Base-by-base conservation (phyloP, 2,329 filamentous ascomycete genomes). In the Cercospora zeina region DNA sequence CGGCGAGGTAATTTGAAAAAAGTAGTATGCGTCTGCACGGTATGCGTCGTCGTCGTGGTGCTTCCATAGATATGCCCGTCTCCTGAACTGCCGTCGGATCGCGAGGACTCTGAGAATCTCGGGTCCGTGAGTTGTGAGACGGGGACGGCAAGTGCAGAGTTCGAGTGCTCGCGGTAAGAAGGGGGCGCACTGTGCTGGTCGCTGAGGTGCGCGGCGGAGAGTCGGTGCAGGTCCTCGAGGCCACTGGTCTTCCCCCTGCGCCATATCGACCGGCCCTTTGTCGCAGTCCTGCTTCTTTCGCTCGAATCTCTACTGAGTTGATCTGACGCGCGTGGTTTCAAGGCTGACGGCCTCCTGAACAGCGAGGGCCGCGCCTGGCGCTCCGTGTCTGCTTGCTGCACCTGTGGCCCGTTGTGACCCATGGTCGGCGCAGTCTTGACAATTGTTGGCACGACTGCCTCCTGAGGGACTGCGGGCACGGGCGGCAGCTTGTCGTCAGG, bases 1-100 rank as follows among this genome's bases (percentile, higher is more conserved):
- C 91, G 84, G 57, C 91, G 88, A 34, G 88, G 86, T 65, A 97
- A 81, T 62, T 87, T 87, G 74, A 97, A 96, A 73, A 96, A 91
- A 27, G 88, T 89, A 36, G 84, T 87, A 70, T 67, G 71, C 5
- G 85, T 84, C 30, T 84, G 81, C 13, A 83, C 78, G 9, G 83
- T 86, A 65, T 89, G 85, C 10, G 86, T 88, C 6, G 85, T 87
- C 49, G 82, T 87, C 58, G 82, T 84, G 51, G 79, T 83, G 54
- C 81, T 68, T 45, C 70, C 83, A 75, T 84, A 85, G 54, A 85
- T 78, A 42, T 81, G 80, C 68, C 83, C 83, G 70, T 93, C 88
- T 68, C 71, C 60, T 61, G 73, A 67, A 73, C 78, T 96, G 49
- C 85, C 89, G 75, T 97, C 93, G 30, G 93, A 97, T 68, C 90